Base-by-base conservation (phyloP, 2,329 filamentous ascomycete genomes). In the Rutstroemia sydowiana region DNA sequence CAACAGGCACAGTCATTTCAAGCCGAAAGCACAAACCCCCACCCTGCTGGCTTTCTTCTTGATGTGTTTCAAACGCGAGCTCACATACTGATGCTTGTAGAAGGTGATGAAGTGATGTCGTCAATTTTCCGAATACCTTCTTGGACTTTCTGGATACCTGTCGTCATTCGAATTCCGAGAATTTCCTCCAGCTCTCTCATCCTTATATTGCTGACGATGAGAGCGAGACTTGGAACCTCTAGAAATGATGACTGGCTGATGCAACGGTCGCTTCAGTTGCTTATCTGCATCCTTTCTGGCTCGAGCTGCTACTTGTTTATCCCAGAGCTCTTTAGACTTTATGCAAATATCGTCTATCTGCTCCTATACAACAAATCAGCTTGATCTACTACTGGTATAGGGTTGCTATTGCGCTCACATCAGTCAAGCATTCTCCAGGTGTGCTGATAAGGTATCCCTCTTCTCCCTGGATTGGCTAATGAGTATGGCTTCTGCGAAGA, bases 281-380 rank as follows among this genome's bases (percentile, higher is more conserved):
- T 74, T 77, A 48, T 75, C 72, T 16, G 72, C 67, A 32, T 71
- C 70, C 49, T 72, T 61, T 47, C 63, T 70, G 13, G 61, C 46
- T 56, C 73, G 73, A 37, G 75, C 76, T 13, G 75, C 75, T 14
- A 74, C 75, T 64, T 81, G 75, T 57, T 68, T 74, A 57, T 81
- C 75, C 77, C 77, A 82, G 55, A 78, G 69, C 50, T 79, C 75
- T 55, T 72, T 77, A 32, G 78, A 81, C 64, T 81, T 81, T 55
- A 71, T 66, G 65, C 78, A 82, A 51, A 82, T 79, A 59, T 82
- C 78, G 61, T 82, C 77, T 57, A 82, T 81, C 71, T 82, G 78
- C 67, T 81, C 78, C 78, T 81, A 60, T 50, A 51, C 37, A 51
- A 45, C 44, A 49, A 34, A 52, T 51, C 53, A 60, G 52, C 45